A percentile compares a stretch with the other conserved stretches of the same genome.
Conservation (phyloP, 805 yeast species). For the Ogataea thermomethanolica region DNA sequence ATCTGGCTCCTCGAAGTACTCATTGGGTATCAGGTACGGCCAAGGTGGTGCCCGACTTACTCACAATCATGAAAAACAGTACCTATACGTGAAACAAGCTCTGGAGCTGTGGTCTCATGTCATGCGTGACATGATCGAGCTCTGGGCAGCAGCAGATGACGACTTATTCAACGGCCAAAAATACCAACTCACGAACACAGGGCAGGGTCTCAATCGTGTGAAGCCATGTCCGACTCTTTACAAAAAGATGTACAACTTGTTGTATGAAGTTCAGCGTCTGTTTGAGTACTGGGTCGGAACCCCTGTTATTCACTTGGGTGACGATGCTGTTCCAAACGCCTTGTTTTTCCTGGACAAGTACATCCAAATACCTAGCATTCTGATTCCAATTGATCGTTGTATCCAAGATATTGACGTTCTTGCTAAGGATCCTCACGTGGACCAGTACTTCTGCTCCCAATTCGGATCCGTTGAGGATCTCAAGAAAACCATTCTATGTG, state of each 20-base stretch:
- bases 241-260: constrained; percentile 66
- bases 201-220: constrained; percentile 77
- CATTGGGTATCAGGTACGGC: constrained; percentile 65
- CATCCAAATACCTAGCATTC: constrained; percentile 72
- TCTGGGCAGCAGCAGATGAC: constrained; percentile 75
- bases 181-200: constrained; percentile 65
- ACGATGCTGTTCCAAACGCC: constrained; percentile 81
- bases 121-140: constrained; percentile 71
- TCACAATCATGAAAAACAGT: constrained; percentile 71
- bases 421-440: constrained; percentile 43
- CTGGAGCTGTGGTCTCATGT: constrained; percentile 71
- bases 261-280: constrained; percentile 63
- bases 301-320: constrained; percentile 77
- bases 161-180: constrained; percentile 57
- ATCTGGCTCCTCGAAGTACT: constrained; percentile 33
- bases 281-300: constrained; percentile 73
- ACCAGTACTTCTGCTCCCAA: constrained; percentile 52
- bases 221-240: constrained; percentile 69
- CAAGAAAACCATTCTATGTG: constrained; percentile 44
- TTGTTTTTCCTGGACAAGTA: constrained; percentile 76
- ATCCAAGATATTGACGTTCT: constrained; percentile 53
- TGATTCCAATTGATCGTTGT: constrained; percentile 67
- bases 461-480: constrained; percentile 55
- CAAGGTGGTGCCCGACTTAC: constrained; percentile 66
- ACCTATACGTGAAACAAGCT: constrained; percentile 71